A percentile compares a stretch with the other conserved stretches of the same genome.
These are phyloP conservation scores for Lentinula boryana DNA, from an alignment of 768 basidiomycete genomes.

Conservation along the genomic window DNA sequence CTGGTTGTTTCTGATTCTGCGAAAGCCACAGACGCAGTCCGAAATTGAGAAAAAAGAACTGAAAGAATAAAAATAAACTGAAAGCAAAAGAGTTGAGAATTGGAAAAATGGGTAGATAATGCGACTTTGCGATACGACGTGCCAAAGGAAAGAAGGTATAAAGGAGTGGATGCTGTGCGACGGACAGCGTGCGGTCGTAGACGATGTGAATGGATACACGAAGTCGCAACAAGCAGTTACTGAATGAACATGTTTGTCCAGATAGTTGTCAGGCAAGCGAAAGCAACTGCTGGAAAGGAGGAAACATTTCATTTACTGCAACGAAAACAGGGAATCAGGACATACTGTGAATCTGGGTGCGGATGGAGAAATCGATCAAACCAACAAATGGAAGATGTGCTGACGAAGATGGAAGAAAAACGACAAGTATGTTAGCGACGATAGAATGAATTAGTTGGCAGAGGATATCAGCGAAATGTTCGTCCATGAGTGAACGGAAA, in stretches of 20 bases:
- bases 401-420: constrained; percentile 1
- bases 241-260: not conserved
- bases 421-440: not conserved
- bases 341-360: not conserved
- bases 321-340: not conserved
- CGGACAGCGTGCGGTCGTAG: constrained; percentile 6
- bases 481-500: constrained; percentile 4
- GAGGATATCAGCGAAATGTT: not conserved
- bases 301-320: constrained; percentile 1
- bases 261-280: not conserved
- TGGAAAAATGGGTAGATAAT: not conserved
- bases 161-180: constrained; percentile 9
- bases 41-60: not conserved
- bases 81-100: not conserved
- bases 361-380: not conserved
- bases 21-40: not conserved
- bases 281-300: not conserved
- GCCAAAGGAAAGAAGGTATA: not conserved
- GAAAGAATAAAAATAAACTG: constrained; percentile 3
- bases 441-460: not conserved
- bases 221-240: not conserved
- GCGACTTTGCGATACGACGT: not conserved
- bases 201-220: not conserved
- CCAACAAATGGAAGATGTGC: not conserved
- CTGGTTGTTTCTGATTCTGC: not conserved